Base-by-base conservation (phyloP, 257 asterid species). In the Solanum gracilifrons region DNA sequence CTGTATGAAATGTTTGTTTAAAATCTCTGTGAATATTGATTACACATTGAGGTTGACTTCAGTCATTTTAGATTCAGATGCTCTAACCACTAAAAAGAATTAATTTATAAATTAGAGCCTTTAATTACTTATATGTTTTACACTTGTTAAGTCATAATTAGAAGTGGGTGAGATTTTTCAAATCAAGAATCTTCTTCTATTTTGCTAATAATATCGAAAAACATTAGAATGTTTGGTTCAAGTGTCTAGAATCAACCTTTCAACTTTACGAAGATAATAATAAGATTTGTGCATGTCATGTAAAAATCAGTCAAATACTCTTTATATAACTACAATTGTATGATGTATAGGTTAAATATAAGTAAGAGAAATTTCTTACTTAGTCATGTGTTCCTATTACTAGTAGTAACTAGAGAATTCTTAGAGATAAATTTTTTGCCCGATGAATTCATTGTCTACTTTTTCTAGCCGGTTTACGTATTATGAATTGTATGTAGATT, bases 211-310 rank as follows among this genome's bases (percentile, higher is more conserved):
- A 37, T 1, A 21, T 75, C 5, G 33, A 37, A 35, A 21, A 20
- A 5, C 16, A 73, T 74, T 23, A 74, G 32, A 74, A 74, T 74
- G 20, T 12, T 39, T 23, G 83, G 5, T 39, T 37, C 13, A 66
- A 25, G 73, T 25, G 29, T 23, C 69, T 60, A 60, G 69, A 62
- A 60, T 4, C 3, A 23, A 9, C 13, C 69, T 60, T 60, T 60
- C 3, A 60, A 21, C 0, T 0, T 9, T 23, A 60, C 1, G 2
- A 60, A 62, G 31, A 62, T 62, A 62, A 21, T 58, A 58, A 58
- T 58, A 58, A 1, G 5, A 58, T 58, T 0, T 58, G 13, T 3
- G 27, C 13, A 58, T 0, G 0, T 55, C 4, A 20, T 55, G 0
- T 55, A 7, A 55, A 55, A 20, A 55, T 58, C 25, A 20, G 2